phyloP scores from a whole-genome alignment of 2,329 filamentous ascomycete genomes.

The Talaromyces sp. region DNA sequence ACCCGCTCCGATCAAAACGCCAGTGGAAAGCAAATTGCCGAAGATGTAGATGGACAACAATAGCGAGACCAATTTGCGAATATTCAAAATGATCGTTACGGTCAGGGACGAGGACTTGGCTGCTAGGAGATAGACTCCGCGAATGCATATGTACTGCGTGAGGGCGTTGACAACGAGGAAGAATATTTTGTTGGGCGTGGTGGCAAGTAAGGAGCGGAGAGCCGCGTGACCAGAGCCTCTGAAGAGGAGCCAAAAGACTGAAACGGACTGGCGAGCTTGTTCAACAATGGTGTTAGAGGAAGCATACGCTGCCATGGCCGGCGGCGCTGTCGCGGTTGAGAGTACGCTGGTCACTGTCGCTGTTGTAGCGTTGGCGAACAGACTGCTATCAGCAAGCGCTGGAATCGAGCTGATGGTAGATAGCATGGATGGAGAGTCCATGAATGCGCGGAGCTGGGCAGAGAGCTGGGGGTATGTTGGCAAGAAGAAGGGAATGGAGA shows the following conservation, averaged over 20 bases:
- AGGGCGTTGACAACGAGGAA: slow-evolving; percentile 54
- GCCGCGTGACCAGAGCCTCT: slow-evolving; percentile 15
- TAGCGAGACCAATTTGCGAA: slow-evolving; percentile 87
- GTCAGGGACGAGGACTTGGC: slow-evolving; percentile 86
- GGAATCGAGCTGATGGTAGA: slow-evolving; percentile 13
- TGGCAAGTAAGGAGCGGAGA: slow-evolving; percentile 21
- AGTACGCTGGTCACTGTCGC: not conserved
- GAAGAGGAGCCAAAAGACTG: slow-evolving; percentile 2
- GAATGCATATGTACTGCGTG: slow-evolving; percentile 92
- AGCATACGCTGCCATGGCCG: not conserved
- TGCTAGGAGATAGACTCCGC: slow-evolving; percentile 89
- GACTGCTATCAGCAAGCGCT: not conserved
- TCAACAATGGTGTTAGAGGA: not conserved
- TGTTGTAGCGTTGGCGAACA: not conserved
- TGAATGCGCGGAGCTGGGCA: slow-evolving; percentile 30
- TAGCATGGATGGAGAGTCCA: slow-evolving; percentile 28
- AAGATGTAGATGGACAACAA: slow-evolving; percentile 91
- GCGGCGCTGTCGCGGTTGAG: not conserved
- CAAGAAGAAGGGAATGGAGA: slow-evolving; percentile 43
- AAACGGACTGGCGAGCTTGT: slow-evolving; percentile 1
- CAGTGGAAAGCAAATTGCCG: slow-evolving; percentile 71
- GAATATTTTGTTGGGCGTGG: slow-evolving; percentile 30
- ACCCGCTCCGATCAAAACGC: slow-evolving; percentile 74
- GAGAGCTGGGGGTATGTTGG: slow-evolving; percentile 31
- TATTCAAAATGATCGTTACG: slow-evolving; percentile 93